phyloP scores from a whole-genome alignment of 2,329 filamentous ascomycete genomes.

The Pyrenochaeta sp. region DNA sequence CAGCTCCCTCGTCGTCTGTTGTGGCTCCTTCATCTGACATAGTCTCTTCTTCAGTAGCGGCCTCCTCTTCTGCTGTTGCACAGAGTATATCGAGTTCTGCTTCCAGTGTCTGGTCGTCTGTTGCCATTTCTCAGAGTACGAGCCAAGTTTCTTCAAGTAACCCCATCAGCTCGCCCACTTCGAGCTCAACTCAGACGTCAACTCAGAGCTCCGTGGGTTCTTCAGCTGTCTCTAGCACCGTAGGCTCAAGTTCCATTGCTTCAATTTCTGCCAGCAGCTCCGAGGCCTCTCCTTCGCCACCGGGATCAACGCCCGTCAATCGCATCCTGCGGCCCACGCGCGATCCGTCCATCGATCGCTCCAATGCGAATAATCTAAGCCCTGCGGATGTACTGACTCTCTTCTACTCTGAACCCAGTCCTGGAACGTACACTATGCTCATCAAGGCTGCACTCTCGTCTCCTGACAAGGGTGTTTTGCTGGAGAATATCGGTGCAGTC shows the following conservation, averaged over 20 bases:
- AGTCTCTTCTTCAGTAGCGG: too few species aligned
- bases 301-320: not conserved
- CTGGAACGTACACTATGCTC: not conserved
- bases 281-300: not conserved
- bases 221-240: not conserved
- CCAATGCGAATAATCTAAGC: not conserved
- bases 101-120: too few species aligned
- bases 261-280: not conserved
- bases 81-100: too few species aligned
- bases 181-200: not conserved
- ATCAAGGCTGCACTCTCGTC: not conserved
- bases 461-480: not conserved
- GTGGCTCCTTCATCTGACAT: too few species aligned
- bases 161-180: not conserved
- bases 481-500: constrained; percentile 2
- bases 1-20: too few species aligned
- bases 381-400: not conserved
- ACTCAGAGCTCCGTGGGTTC: not conserved
- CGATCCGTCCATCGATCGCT: not conserved
- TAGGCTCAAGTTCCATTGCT: too few species aligned
- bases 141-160: too few species aligned
- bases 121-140: too few species aligned
- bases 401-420: not conserved
- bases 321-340: not conserved
- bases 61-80: too few species aligned